These are phyloP conservation scores for Sporisorium iseilematis-ciliati DNA, from an alignment of 1,284 basidiomycete species.

Conservation along the genomic window DNA sequence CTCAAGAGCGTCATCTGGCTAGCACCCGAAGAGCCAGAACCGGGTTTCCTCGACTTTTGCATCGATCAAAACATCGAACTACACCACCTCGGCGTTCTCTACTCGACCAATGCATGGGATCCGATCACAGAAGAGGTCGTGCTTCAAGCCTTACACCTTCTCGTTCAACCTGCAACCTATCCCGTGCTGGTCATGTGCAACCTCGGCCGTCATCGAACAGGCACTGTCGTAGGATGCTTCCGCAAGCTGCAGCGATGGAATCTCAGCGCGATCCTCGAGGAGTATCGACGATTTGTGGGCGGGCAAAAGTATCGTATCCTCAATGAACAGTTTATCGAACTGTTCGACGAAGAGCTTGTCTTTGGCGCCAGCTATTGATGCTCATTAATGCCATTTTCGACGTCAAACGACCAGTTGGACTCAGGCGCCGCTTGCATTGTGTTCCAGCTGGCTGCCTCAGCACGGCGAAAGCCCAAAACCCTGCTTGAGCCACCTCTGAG, in stretches of 20 bases:
- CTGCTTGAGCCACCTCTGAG: no score
- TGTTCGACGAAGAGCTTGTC: conserved; percentile 74
- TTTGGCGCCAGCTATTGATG: conserved; percentile 72
- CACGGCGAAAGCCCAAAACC: no score
- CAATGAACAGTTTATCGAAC: conserved; percentile 75
- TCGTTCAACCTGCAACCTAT: conserved; percentile 72
- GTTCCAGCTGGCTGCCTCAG: no score
- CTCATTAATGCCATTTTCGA: no score
- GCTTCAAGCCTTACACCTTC: conserved; percentile 72
- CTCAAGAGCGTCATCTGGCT: conserved; percentile 73
- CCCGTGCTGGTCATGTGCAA: conserved; percentile 74
- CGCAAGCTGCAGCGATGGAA: conserved; percentile 72
- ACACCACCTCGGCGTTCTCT: conserved; percentile 71
- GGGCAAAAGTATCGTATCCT: conserved; percentile 73
- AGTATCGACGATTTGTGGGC: conserved; percentile 73
- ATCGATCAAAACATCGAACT: conserved; percentile 68
- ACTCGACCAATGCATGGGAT: conserved; percentile 70
- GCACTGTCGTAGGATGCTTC: conserved; percentile 73
- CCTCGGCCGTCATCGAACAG: conserved; percentile 73
- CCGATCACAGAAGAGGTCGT: conserved; percentile 73
- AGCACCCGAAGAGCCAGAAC: conserved; percentile 73
- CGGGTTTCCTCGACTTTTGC: conserved; percentile 70
- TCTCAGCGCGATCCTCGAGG: conserved; percentile 73
- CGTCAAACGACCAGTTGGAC: no score
- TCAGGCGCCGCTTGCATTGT: no score